Evolutionary conservation across 306 rosid genomes (phyloP).

Genomic region (Cicer pinnatifidum): DNA sequence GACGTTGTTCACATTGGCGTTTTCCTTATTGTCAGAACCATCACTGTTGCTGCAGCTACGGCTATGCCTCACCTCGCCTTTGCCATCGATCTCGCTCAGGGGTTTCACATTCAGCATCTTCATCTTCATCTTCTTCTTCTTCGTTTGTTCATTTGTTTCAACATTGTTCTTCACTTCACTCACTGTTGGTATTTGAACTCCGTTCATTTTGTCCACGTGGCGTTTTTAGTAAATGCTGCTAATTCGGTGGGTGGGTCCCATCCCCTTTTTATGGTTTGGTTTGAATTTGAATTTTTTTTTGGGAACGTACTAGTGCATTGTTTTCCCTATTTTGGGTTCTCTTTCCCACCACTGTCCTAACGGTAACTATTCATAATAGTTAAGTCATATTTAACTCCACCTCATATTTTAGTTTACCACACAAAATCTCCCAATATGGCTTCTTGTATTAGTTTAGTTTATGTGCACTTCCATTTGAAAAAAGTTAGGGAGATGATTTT

Average conservation of each 20-base stretch:
- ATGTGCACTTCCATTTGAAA: too few relatives aligned
- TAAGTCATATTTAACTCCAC: too few relatives aligned
- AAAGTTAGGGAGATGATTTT: too few relatives aligned
- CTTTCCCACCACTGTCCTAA: too few relatives aligned
- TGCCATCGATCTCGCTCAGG: constrained; percentile 41
- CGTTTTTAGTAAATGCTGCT: too few relatives aligned
- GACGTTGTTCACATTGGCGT: constrained; percentile 45
- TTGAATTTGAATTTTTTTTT: not conserved
- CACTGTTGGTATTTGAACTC: constrained; percentile 16
- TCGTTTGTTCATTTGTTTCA: not conserved
- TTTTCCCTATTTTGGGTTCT: not conserved
- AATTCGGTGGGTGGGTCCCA: not conserved
- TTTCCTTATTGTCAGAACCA: constrained; percentile 58
- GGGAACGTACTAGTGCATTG: not conserved
- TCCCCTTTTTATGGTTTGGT: not conserved
- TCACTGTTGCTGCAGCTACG: constrained; percentile 61
- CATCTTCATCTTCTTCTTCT: not conserved
- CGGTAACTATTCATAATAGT: too few relatives aligned
- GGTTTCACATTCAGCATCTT: constrained; percentile 55
- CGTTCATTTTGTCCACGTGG: too few relatives aligned
- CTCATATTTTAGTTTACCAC: too few relatives aligned
- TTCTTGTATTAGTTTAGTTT: too few relatives aligned
- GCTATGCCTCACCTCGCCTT: constrained; percentile 50
- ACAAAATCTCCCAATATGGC: too few relatives aligned
- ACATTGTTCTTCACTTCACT: not conserved